These are phyloP conservation scores for Phytophthora europaea DNA, from an alignment of 352 stramenopile species.

Conservation along the genomic window DNA sequence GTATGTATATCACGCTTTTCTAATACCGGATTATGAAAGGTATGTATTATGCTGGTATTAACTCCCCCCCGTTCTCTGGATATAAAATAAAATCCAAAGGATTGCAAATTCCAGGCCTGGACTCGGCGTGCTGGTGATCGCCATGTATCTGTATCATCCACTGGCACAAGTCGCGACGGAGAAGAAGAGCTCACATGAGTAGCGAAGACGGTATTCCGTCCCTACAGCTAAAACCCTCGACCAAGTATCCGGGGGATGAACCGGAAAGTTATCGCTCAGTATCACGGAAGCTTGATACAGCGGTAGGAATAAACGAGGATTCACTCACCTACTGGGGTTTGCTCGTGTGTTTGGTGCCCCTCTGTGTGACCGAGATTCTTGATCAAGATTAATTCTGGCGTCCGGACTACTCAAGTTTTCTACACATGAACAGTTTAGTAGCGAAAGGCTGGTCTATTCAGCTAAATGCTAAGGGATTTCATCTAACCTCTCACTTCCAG, in stretches of 20 bases:
- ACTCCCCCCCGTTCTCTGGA: too few relatives aligned
- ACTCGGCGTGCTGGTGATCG: slow-evolving; percentile 78
- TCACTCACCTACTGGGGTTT: background rate
- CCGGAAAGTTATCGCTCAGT: background rate
- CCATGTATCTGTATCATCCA: slow-evolving; percentile 89
- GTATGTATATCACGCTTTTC: too few relatives aligned
- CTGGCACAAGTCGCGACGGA: slow-evolving; percentile 27
- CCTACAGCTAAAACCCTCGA: slow-evolving; percentile 15
- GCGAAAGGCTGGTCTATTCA: background rate
- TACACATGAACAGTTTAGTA: background rate
- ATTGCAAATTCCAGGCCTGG: too few relatives aligned
- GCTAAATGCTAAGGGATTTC: background rate
- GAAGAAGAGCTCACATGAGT: slow-evolving; percentile 12
- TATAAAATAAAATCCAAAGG: too few relatives aligned
- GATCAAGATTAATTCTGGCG: too few relatives aligned
- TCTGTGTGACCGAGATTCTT: too few relatives aligned
- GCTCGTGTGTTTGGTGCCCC: background rate
- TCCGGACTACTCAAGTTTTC: background rate
- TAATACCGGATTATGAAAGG: too few relatives aligned
- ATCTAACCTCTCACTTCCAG: slow-evolving; percentile 3
- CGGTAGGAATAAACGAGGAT: background rate
- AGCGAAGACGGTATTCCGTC: slow-evolving; percentile 26
- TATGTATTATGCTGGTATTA: too few relatives aligned
- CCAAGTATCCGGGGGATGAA: slow-evolving; percentile 16
- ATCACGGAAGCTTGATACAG: slow-evolving; percentile 12